Evolutionary conservation across 2,329 filamentous ascomycete genomes (phyloP).

Genomic region (Endocalyx cinctus): DNA sequence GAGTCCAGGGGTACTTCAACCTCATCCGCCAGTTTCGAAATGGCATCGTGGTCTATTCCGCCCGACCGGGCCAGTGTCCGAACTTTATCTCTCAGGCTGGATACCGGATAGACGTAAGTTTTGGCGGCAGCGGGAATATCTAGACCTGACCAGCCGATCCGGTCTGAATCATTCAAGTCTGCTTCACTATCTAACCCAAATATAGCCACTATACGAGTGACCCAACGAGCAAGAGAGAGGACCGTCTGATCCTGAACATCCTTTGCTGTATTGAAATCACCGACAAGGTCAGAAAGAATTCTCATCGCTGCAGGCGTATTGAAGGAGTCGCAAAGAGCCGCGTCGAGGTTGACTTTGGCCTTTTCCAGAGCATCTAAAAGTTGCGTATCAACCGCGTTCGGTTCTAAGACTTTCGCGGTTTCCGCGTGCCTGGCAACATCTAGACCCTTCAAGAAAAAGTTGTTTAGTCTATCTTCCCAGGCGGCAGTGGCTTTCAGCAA

Average conservation of each 20-base stretch:
- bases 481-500: conserved; percentile 5
- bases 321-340: conserved; percentile 10
- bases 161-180: conserved; percentile 3
- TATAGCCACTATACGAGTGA: conserved; percentile 9
- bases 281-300: conserved; percentile 9
- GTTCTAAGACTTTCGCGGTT: conserved; percentile 4
- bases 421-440: conserved; percentile 3
- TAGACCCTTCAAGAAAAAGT: conserved; percentile 9
- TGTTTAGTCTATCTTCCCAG: conserved; percentile 11
- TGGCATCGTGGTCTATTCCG: conserved; percentile 5
- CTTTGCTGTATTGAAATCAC: conserved; percentile 9
- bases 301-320: conserved; percentile 9
- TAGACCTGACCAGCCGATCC: conserved; percentile 9
- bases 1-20: background rate
- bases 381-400: conserved; percentile 3
- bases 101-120: conserved; percentile 9
- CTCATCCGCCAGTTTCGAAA: conserved; percentile 4
- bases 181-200: conserved; percentile 8
- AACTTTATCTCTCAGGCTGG: conserved; percentile 9
- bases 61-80: conserved; percentile 7
- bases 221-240: conserved; percentile 4
- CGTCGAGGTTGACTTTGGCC: conserved; percentile 6
- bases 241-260: conserved; percentile 6
- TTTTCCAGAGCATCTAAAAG: conserved; percentile 7
- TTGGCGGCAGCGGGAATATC: conserved; percentile 6